phyloP scores from a whole-genome alignment of 257 asterid genomes.

The Coffea eugenioides region DNA sequence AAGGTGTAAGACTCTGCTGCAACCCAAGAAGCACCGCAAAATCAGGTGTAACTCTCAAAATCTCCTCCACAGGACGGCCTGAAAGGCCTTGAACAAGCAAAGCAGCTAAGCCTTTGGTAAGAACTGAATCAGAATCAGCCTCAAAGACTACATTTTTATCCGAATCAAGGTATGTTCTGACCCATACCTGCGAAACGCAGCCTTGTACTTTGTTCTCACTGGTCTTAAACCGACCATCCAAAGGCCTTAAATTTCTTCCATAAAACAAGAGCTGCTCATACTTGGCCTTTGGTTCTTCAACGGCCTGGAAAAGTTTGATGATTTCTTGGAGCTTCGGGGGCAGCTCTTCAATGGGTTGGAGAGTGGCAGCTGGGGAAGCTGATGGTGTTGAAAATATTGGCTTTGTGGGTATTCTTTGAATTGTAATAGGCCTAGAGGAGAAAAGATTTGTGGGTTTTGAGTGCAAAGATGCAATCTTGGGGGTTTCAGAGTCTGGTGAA shows the following conservation, averaged over 20 bases:
- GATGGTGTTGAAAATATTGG: slow-evolving; percentile 31
- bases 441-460: slow-evolving; percentile 26
- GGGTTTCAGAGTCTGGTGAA: slow-evolving; percentile 31
- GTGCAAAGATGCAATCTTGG: slow-evolving; percentile 28
- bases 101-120: slow-evolving; percentile 87
- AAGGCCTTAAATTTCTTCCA: slow-evolving; percentile 58
- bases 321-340: slow-evolving; percentile 82
- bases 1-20: slow-evolving; percentile 72
- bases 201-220: slow-evolving; percentile 69
- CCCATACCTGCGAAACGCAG: slow-evolving; percentile 91
- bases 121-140: slow-evolving; percentile 82
- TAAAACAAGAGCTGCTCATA: slow-evolving; percentile 71
- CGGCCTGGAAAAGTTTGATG: slow-evolving; percentile 60
- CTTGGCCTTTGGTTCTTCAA: slow-evolving; percentile 64
- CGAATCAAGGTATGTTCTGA: slow-evolving; percentile 55
- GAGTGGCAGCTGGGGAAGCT: slow-evolving; percentile 35
- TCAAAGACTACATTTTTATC: slow-evolving; percentile 69
- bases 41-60: slow-evolving; percentile 72
- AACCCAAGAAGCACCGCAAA: slow-evolving; percentile 69
- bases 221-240: slow-evolving; percentile 51
- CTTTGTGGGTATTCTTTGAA: slow-evolving; percentile 47
- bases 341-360: slow-evolving; percentile 65
- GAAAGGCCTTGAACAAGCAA: slow-evolving; percentile 85
- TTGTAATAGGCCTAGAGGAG: slow-evolving; percentile 36
- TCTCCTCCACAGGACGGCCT: slow-evolving; percentile 63